phyloP scores from a whole-genome alignment of 257 asterid species.

The Parsonsia alboflavescens region DNA sequence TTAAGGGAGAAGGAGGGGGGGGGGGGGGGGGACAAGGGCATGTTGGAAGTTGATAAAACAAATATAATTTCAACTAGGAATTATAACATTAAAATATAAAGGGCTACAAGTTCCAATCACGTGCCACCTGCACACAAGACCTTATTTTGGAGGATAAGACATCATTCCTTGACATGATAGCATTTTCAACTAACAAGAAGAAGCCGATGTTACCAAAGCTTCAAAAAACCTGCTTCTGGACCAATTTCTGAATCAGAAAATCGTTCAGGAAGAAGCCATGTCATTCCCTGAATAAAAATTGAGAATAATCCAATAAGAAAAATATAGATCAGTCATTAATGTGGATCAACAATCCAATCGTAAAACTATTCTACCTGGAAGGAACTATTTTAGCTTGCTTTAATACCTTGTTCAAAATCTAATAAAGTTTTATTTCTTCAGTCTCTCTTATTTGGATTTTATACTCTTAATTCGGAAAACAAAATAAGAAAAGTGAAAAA shows the following conservation, averaged over 20 bases:
- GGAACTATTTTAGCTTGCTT: not conserved
- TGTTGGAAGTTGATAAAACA: too few relatives aligned
- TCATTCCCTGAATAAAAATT: conserved; percentile 65
- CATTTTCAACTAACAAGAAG: conserved; percentile 42
- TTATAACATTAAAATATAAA: not conserved
- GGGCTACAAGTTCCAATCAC: not conserved
- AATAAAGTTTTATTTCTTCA: not conserved
- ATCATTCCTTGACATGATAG: not conserved
- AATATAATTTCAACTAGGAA: not conserved
- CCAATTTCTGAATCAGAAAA: conserved; percentile 97
- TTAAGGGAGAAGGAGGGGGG: too few relatives aligned
- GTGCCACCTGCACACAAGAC: not conserved
- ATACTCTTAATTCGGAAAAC: not conserved
- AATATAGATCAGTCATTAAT: not conserved
- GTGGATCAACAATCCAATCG: not conserved
- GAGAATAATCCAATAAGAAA: conserved; percentile 12
- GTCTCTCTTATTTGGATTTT: not conserved
- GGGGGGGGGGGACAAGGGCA: too few relatives aligned
- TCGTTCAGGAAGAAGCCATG: conserved; percentile 97
- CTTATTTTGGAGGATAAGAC: not conserved
- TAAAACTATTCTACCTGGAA: not conserved
- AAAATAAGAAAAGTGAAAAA: not conserved
- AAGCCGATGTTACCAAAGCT: conserved; percentile 85
- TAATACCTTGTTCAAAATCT: not conserved
- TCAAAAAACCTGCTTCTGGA: conserved; percentile 60